phyloP scores from a whole-genome alignment of 1,284 basidiomycete genomes.

The Lentinula novae-zelandiae region DNA sequence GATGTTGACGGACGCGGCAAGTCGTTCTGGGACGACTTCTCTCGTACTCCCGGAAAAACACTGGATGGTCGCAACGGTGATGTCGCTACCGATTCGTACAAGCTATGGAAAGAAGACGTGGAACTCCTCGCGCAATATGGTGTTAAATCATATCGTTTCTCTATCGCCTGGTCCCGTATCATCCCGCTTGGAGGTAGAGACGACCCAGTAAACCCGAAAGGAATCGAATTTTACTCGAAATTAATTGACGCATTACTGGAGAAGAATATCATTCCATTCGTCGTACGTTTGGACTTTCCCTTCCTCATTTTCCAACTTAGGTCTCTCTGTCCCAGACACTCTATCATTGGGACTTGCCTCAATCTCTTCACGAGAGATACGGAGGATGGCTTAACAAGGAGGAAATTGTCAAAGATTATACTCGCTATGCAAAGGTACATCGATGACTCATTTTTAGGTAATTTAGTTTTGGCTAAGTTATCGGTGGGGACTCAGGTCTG shows the following conservation, averaged over 20 bases:
- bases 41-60: slow-evolving; percentile 61
- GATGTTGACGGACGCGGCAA: slow-evolving; percentile 54
- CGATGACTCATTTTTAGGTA: background rate
- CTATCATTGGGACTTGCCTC: slow-evolving; percentile 79
- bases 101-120: slow-evolving; percentile 66
- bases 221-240: slow-evolving; percentile 65
- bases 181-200: slow-evolving; percentile 66
- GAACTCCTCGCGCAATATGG: slow-evolving; percentile 58
- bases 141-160: slow-evolving; percentile 65
- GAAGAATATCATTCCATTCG: slow-evolving; percentile 63
- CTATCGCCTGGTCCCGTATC: slow-evolving; percentile 71
- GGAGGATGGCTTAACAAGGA: slow-evolving; percentile 70
- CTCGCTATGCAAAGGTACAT: slow-evolving; percentile 54
- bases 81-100: slow-evolving; percentile 68
- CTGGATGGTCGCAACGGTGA: slow-evolving; percentile 65
- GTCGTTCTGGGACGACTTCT: slow-evolving; percentile 76
- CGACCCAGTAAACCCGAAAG: slow-evolving; percentile 67
- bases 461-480: background rate
- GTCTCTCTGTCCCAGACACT: slow-evolving; percentile 47
- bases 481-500: slow-evolving; percentile 39
- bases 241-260: slow-evolving; percentile 66
- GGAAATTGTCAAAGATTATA: slow-evolving; percentile 60
- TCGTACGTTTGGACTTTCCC: slow-evolving; percentile 40
- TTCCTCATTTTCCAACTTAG: background rate
- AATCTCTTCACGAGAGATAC: slow-evolving; percentile 66